Evolutionary conservation across 140 eudicot species (phyloP).

Genomic region (Erigeron philadelphicus): DNA sequence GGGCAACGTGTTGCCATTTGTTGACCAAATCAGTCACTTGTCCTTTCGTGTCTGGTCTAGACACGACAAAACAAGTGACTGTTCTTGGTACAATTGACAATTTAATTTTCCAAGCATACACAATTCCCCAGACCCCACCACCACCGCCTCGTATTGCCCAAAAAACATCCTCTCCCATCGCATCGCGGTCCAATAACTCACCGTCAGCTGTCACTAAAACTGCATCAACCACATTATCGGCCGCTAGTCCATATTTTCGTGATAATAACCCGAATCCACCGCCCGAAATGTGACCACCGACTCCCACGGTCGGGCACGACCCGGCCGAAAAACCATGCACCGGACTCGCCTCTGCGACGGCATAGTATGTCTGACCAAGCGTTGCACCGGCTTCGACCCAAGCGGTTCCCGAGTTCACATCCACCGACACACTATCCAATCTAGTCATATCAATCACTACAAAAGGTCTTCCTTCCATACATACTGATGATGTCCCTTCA

Average conservation of each 20-base stretch:
- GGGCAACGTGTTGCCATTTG: conserved; percentile 71
- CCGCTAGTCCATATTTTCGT: conserved; percentile 71
- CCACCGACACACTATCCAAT: conserved; percentile 47
- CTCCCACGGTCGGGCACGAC: conserved; percentile 71
- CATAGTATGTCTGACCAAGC: conserved; percentile 53
- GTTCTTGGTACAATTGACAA: conserved; percentile 41
- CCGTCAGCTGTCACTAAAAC: conserved; percentile 56
- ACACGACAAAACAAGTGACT: conserved; percentile 56
- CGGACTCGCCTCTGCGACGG: conserved; percentile 40
- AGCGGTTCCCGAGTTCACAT: conserved; percentile 37
- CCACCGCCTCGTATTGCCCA: conserved; percentile 95
- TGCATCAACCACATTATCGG: conserved; percentile 76
- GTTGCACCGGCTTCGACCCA: conserved; percentile 94
- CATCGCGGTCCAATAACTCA: conserved; percentile 36
- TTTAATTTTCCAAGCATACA: conserved; percentile 61
- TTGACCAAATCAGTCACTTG: conserved; percentile 39
- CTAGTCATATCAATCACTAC: conserved; percentile 61
- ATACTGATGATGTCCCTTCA: conserved; percentile 61
- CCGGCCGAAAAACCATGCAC: conserved; percentile 72
- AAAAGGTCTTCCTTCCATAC: conserved; percentile 43
- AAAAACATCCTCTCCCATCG: conserved; percentile 76
- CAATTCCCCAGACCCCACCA: conserved; percentile 65
- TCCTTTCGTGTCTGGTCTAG: conserved; percentile 42
- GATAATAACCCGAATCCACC: conserved; percentile 81
- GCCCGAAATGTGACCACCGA: conserved; percentile 74